Base-by-base conservation (phyloP, 129 eudicot genomes). In the Dittrichia graveolens region DNA sequence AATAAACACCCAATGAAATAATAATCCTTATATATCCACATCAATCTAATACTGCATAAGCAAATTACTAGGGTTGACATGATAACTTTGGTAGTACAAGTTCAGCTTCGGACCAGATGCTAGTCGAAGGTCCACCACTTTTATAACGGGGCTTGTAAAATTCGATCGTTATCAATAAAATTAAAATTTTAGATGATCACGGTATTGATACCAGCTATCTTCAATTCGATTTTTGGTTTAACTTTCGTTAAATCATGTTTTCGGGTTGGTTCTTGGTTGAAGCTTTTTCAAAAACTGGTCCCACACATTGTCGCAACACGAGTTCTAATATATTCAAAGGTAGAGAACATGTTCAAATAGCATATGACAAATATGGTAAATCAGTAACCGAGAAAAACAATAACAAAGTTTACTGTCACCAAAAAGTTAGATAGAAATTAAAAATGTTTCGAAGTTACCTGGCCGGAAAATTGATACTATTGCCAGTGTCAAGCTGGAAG, bases 61-160 rank as follows among this genome's bases (percentile, higher is more conserved):
- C 5, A 65, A 65, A 63, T 42, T 63, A 63, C 52, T 41, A 63
- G 69, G 69, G 69, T 16, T 41, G 6, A 63, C 50, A 63, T 24
- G 31, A 24, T 24, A 2, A 24, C 31, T 24, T n/a, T 6, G 34
- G 3, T 42, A 42, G 0, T 42, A 31, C n/a, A 39, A 41, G 12
- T 40, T 40, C 67, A 61, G 34, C 24, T 13, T 61, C 31, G 13
- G 6, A 24, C 31, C 31, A 24, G 31, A 24, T 0, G 31, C 31
- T 24, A 24, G 31, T 24, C 31, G 31, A 24, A 24, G 31, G 31
- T 24, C 31, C 31, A 2, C 31, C 31, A 24, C 2, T 24, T 24
- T 24, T 24, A 24, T 24, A 24, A 24, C 2, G 31, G 31, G 31
- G 31, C 31, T 24, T 24, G 31, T 2, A 24, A 24, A 24, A 24